Percentiles rank a stretch among this genome's conserved stretches.
Evolutionary conservation across 331 rosid genomes (phyloP).

Genomic region (Malus hybrid): DNA sequence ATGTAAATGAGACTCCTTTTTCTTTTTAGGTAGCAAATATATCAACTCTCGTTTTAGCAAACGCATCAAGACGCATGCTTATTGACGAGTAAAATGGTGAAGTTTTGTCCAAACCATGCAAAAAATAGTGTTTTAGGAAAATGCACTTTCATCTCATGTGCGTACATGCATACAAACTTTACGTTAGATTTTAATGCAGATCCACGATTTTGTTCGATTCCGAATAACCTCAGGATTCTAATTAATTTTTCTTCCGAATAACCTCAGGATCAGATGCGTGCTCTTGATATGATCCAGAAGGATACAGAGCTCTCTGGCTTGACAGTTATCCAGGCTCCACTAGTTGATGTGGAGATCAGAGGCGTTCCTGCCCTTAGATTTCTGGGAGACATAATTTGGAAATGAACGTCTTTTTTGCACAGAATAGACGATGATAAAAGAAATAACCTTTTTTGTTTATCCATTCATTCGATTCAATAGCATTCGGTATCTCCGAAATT

Average conservation of each 20-base stretch:
- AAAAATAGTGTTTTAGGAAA: neutral
- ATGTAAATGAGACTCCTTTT: neutral
- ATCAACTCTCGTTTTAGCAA: neutral
- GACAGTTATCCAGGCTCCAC: constrained; percentile 78
- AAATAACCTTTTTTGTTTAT: neutral
- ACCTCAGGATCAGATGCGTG: constrained; percentile 86
- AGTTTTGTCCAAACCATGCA: neutral
- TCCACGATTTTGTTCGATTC: neutral
- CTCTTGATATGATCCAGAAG: constrained; percentile 63
- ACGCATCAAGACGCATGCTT: neutral
- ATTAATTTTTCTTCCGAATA: neutral
- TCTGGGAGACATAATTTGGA: constrained; percentile 89
- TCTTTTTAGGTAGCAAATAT: neutral
- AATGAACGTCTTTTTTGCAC: constrained; percentile 27
- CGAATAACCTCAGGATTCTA: neutral
- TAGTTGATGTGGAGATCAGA: constrained; percentile 90
- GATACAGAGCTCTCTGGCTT: constrained; percentile 67
- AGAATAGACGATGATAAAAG: neutral
- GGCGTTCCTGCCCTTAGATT: constrained; percentile 97
- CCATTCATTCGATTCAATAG: neutral
- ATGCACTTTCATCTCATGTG: neutral
- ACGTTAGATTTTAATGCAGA: neutral
- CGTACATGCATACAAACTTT: too few relatives aligned
- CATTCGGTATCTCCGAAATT: neutral
- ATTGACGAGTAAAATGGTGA: neutral